Evolutionary conservation across 2,329 filamentous ascomycete species (phyloP).

Genomic region (Epichloe amarillans): DNA sequence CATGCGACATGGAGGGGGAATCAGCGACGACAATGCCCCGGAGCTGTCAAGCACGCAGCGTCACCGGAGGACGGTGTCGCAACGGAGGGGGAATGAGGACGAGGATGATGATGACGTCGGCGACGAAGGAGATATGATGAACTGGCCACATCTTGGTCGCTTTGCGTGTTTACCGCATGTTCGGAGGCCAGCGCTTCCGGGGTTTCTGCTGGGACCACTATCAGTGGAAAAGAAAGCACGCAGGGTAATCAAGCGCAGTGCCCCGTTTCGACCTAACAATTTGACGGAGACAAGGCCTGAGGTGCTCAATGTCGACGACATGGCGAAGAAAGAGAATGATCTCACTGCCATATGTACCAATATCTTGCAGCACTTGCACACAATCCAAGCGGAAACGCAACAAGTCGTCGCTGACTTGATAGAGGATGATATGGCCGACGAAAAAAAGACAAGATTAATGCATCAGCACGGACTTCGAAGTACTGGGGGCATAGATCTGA

Average conservation of each 20-base stretch:
- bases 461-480: slow-evolving; percentile 50
- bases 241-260: slow-evolving; percentile 55
- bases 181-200: slow-evolving; percentile 60
- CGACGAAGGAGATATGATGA: slow-evolving; percentile 62
- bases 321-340: slow-evolving; percentile 66
- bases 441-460: slow-evolving; percentile 41
- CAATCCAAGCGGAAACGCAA: slow-evolving; percentile 33
- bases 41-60: slow-evolving; percentile 38
- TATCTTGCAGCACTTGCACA: slow-evolving; percentile 51
- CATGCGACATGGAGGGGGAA: slow-evolving; percentile 58
- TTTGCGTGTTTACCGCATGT: slow-evolving; percentile 63
- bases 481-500: slow-evolving; percentile 61
- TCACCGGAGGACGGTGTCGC: slow-evolving; percentile 23
- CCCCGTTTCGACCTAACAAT: slow-evolving; percentile 54
- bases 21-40: slow-evolving; percentile 35
- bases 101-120: slow-evolving; percentile 46
- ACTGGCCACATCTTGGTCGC: slow-evolving; percentile 75
- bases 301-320: slow-evolving; percentile 60
- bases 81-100: slow-evolving; percentile 28
- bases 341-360: slow-evolving; percentile 65
- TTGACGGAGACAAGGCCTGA: slow-evolving; percentile 63
- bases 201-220: slow-evolving; percentile 78
- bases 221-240: slow-evolving; percentile 78
- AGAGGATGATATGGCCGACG: slow-evolving; percentile 32
- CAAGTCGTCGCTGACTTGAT: slow-evolving; percentile 29